Evolutionary conservation across 2,329 filamentous ascomycete species (phyloP).

Genomic region (Cladosporium velox): DNA sequence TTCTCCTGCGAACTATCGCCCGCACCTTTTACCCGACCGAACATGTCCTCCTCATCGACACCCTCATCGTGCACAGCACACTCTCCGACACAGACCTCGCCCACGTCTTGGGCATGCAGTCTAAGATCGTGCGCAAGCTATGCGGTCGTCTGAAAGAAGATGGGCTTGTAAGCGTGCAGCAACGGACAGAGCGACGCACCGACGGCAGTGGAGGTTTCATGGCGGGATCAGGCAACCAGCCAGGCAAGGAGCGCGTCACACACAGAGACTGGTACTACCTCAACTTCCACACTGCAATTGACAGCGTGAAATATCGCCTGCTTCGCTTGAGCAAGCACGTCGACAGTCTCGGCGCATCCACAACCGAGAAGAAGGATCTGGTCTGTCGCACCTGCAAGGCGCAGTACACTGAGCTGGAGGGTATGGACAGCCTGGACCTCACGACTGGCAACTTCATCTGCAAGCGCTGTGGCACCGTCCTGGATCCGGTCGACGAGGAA

Average conservation of each 20-base stretch:
- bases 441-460: conserved; percentile 67
- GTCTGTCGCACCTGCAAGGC: conserved; percentile 78
- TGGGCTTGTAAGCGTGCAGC: conserved; percentile 78
- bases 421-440: conserved; percentile 72
- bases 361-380: conserved; percentile 85
- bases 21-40: conserved; percentile 86
- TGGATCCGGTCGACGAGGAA: conserved; percentile 64
- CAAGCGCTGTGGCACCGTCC: conserved; percentile 69
- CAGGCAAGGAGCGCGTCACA: conserved; percentile 38
- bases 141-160: conserved; percentile 84
- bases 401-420: conserved; percentile 88
- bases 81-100: conserved; percentile 87
- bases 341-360: conserved; percentile 77
- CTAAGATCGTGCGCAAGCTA: conserved; percentile 87
- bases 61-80: conserved; percentile 70
- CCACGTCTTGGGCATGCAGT: conserved; percentile 83
- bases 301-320: conserved; percentile 93
- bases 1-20: conserved; percentile 80
- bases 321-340: conserved; percentile 87
- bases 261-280: conserved; percentile 92
- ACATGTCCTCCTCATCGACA: conserved; percentile 79
- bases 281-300: conserved; percentile 89
- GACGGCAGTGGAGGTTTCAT: conserved; percentile 34
- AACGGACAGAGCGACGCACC: conserved; percentile 39
- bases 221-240: conserved; percentile 24